phyloP scores from a whole-genome alignment of 208 protist genomes.

The Leishmania gerbilli region DNA sequence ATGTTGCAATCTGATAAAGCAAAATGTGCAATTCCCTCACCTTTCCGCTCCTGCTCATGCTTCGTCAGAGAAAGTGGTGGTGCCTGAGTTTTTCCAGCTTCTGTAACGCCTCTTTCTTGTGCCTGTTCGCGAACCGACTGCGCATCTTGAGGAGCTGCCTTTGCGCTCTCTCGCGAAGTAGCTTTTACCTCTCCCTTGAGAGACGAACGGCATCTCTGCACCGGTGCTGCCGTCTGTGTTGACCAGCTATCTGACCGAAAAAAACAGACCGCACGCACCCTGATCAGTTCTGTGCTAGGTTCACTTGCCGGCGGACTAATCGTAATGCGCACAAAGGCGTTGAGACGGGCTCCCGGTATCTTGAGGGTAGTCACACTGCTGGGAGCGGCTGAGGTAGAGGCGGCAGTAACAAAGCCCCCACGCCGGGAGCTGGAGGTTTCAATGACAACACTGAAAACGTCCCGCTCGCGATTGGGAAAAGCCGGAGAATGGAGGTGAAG shows the following conservation, averaged over 20 bases:
- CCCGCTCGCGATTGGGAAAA: not conserved
- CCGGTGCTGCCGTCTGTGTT: not conserved
- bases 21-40: not conserved
- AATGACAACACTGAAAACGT: not conserved
- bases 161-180: not conserved
- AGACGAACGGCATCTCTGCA: not conserved
- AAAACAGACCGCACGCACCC: slow-evolving; percentile 19
- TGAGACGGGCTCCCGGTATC: slow-evolving; percentile 12
- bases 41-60: not conserved
- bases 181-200: slow-evolving; percentile 11
- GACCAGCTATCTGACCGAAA: slow-evolving; percentile 13
- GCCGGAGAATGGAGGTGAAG: not conserved
- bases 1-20: not conserved
- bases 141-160: not conserved
- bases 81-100: not conserved
- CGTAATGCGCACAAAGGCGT: slow-evolving; percentile 4
- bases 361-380: not conserved
- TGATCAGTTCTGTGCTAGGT: not conserved
- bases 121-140: not conserved
- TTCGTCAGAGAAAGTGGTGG: not conserved
- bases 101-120: not conserved
- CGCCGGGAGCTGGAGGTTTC: slow-evolving; percentile 16
- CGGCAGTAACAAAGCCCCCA: slow-evolving; percentile 2
- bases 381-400: not conserved
- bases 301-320: not conserved